Percentiles rank a stretch among this genome's conserved stretches.
phyloP scores from a whole-genome alignment of 495 filamentous ascomycete genomes.

The Chaetomium cochliodes region DNA sequence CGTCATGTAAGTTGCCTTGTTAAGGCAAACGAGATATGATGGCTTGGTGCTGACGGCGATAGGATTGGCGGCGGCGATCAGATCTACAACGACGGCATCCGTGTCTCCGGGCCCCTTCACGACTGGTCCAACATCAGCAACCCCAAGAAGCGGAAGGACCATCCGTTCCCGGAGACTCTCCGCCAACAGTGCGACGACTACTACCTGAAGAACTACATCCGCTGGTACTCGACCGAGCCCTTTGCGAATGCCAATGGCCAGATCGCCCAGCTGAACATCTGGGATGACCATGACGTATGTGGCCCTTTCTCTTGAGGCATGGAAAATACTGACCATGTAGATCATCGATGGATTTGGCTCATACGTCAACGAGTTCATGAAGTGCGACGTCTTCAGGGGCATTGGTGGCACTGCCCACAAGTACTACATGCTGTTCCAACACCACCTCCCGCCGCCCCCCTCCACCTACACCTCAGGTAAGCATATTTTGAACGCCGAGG shows the following conservation, averaged over 20 bases:
- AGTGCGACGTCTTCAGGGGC: conserved; percentile 80
- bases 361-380: conserved; percentile 93
- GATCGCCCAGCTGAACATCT: conserved; percentile 91
- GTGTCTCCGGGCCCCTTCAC: conserved; percentile 75
- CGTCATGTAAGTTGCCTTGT: conserved; percentile 56
- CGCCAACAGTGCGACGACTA: conserved; percentile 79
- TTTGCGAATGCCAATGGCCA: conserved; percentile 81
- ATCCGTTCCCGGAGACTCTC: conserved; percentile 70
- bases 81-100: conserved; percentile 90
- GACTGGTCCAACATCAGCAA: conserved; percentile 79
- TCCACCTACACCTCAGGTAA: conserved; percentile 74
- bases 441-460: conserved; percentile 77
- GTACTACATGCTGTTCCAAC: conserved; percentile 94
- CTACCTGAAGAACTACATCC: conserved; percentile 85
- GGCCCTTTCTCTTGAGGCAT: not conserved
- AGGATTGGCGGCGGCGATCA: conserved; percentile 90
- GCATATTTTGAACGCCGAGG: not conserved
- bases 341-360: conserved; percentile 93
- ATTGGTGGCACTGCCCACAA: conserved; percentile 85
- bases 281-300: conserved; percentile 81
- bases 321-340: conserved; percentile 35
- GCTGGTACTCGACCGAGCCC: conserved; percentile 81
- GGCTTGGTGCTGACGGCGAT: not conserved
- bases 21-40: not conserved
- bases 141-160: conserved; percentile 75